Conservation (phyloP, 2,329 filamentous ascomycete species). For the Pseudofabraea citricarpa region DNA sequence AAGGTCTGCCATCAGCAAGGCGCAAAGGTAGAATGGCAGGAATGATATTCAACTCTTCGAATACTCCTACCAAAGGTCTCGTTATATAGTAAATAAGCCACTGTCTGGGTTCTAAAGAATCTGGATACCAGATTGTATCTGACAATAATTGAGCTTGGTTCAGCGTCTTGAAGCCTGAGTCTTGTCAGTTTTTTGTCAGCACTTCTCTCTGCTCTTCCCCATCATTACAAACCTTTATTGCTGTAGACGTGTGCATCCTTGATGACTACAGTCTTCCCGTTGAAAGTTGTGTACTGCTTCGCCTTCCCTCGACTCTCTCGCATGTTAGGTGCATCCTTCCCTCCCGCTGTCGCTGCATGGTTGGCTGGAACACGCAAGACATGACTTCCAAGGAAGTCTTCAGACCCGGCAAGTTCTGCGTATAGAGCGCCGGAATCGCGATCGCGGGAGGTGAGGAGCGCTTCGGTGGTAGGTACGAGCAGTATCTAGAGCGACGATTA, state of each 20-base stretch:
- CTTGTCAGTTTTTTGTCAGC: constrained; percentile 18
- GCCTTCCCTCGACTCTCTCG: constrained; percentile 89
- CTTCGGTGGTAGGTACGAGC: constrained; percentile 89
- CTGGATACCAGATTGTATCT: constrained; percentile 84
- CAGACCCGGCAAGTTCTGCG: constrained; percentile 76
- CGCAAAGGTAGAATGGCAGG: constrained; percentile 55
- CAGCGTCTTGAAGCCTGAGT: constrained; percentile 78
- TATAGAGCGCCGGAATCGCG: constrained; percentile 74
- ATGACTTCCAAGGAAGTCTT: constrained; percentile 96
- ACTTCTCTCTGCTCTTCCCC: constrained; percentile 2
- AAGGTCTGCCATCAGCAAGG: constrained; percentile 26
- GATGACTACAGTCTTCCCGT: constrained; percentile 87
- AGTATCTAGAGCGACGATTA: constrained; percentile 54
- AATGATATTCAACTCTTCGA: constrained; percentile 69
- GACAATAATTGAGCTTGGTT: constrained; percentile 83
- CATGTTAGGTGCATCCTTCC: constrained; percentile 60
- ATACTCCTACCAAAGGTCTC: constrained; percentile 76
- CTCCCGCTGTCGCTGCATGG: constrained; percentile 42
- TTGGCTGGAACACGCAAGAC: constrained; percentile 75
- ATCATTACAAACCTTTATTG: constrained; percentile 71
- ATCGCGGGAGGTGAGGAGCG: constrained; percentile 82
- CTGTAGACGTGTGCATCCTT: constrained; percentile 92
- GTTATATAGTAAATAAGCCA: constrained; percentile 98
- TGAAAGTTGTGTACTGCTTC: constrained; percentile 88
- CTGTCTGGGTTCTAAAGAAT: constrained; percentile 82